Conservation (phyloP, 371 early-diverging fungal species). For the Blastocladiella emersonii region DNA sequence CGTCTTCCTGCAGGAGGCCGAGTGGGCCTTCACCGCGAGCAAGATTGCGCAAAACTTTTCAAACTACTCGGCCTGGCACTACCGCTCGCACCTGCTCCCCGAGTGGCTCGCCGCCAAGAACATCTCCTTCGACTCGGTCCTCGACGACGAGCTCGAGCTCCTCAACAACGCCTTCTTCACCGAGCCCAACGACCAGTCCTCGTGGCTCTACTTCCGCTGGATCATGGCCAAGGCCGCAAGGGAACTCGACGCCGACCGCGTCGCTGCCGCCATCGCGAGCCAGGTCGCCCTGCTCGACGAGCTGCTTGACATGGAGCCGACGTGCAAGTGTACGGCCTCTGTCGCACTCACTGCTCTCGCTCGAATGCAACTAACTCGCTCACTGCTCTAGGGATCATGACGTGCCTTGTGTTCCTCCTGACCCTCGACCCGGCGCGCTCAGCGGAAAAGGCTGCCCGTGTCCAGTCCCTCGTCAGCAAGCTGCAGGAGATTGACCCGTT, state of each 20-base stretch:
- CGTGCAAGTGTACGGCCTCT: constrained; percentile 56
- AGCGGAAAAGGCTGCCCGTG: no score
- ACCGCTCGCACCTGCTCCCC: constrained; percentile 66
- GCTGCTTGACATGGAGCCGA: constrained; percentile 70
- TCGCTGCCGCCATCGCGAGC: constrained; percentile 23
- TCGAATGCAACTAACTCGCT: no score
- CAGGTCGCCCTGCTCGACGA: constrained; percentile 59
- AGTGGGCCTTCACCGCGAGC: constrained; percentile 68
- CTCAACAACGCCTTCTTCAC: constrained; percentile 81
- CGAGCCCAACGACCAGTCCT: constrained; percentile 91
- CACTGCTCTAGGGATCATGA: no score
- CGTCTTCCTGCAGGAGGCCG: constrained; percentile 23
- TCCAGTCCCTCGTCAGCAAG: no score
- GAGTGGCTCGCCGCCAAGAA: constrained; percentile 22
- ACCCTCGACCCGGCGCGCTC: no score
- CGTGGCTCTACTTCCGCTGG: constrained; percentile 91
- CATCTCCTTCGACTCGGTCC: background rate
- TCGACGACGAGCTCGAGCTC: constrained; percentile 41
- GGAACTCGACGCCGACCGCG: constrained; percentile 18
- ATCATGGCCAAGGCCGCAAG: constrained; percentile 29
- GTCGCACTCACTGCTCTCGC: no score
- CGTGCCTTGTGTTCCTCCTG: no score
- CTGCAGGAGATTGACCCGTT: no score
- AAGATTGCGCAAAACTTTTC: constrained; percentile 83
- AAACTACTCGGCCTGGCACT: constrained; percentile 96